Evolutionary conservation across 108 stramenopile species (phyloP).

Genomic region (Tribonema minus): DNA sequence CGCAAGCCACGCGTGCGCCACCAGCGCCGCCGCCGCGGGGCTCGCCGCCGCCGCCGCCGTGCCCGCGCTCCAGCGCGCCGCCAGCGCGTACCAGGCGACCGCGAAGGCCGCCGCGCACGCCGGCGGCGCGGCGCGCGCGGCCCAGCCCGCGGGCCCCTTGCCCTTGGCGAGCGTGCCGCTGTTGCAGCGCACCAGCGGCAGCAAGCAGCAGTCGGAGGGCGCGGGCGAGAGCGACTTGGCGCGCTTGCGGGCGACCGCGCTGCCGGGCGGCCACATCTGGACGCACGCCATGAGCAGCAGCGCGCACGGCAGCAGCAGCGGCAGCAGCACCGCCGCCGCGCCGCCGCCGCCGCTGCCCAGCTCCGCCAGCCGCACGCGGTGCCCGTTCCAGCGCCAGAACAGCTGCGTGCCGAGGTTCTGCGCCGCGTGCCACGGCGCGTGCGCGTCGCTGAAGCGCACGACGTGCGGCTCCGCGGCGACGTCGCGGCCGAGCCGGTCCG

Average conservation of each 20-base stretch:
- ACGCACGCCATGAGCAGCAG: slow-evolving; percentile 32
- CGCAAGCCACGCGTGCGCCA: slow-evolving; percentile 27
- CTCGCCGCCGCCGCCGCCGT: not conserved
- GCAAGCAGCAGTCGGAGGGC: not conserved
- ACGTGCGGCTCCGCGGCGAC: slow-evolving; percentile 21
- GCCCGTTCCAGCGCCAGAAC: slow-evolving; percentile 32
- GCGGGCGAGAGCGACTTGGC: slow-evolving; percentile 19
- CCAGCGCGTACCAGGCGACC: not conserved
- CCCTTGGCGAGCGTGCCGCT: not conserved
- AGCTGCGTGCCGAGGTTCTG: slow-evolving; percentile 11
- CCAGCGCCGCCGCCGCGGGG: slow-evolving; percentile 6
- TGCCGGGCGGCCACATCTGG: no score
- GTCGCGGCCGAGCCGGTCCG: not conserved
- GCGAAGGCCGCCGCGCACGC: not conserved
- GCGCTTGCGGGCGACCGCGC: no score
- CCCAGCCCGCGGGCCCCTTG: not conserved
- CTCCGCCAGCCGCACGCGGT: slow-evolving; percentile 12
- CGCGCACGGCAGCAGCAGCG: slow-evolving; percentile 23
- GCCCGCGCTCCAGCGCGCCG: not conserved
- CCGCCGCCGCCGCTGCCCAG: slow-evolving; percentile 12
- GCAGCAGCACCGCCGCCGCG: no score
- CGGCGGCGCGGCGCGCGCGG: not conserved
- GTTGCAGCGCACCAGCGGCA: not conserved
- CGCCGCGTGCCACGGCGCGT: slow-evolving; percentile 12
- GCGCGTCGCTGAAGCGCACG: slow-evolving; percentile 23